phyloP scores from a whole-genome alignment of 495 filamentous ascomycete genomes.

The Pyrenula massariospora region DNA sequence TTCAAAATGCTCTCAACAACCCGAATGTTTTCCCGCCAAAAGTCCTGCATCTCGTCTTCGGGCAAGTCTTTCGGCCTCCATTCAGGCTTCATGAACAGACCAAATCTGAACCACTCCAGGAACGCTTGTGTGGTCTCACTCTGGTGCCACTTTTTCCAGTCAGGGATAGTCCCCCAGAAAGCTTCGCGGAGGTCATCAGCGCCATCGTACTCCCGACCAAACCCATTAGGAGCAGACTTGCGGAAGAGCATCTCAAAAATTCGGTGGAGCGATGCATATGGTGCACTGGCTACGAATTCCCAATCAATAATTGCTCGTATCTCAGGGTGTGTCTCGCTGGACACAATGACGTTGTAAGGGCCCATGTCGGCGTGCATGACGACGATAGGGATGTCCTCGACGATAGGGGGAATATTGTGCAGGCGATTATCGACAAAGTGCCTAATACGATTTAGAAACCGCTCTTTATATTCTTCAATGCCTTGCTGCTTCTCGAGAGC shows the following conservation, averaged over 20 bases:
- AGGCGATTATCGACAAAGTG: conserved; percentile 6
- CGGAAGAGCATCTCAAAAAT: conserved; percentile 15
- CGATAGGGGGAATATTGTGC: conserved; percentile 8
- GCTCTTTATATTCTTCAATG: conserved; percentile 13
- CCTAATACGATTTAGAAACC: conserved; percentile 6
- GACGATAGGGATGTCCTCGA: conserved; percentile 13
- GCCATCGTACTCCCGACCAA: conserved; percentile 7
- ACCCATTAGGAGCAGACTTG: conserved; percentile 10
- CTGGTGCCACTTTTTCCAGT: conserved; percentile 9
- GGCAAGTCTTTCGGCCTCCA: no score
- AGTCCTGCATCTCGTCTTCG: no score
- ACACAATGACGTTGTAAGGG: conserved; percentile 13
- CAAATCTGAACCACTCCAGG: conserved; percentile 13
- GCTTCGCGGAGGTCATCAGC: conserved; percentile 10
- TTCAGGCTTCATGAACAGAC: conserved; percentile 8
- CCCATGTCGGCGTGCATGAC: conserved; percentile 13
- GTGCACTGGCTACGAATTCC: conserved; percentile 8
- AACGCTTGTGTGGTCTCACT: conserved; percentile 7
- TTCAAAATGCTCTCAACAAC: no score
- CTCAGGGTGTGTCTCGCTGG: conserved; percentile 2
- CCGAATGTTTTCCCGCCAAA: no score
- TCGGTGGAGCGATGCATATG: conserved; percentile 8
- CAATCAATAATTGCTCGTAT: conserved; percentile 13
- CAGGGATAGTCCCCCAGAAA: conserved; percentile 12
- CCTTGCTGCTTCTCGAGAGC: conserved; percentile 10